Conservation (phyloP, 1,139 yeast genomes). For the Sugiyamaella castrensis region DNA sequence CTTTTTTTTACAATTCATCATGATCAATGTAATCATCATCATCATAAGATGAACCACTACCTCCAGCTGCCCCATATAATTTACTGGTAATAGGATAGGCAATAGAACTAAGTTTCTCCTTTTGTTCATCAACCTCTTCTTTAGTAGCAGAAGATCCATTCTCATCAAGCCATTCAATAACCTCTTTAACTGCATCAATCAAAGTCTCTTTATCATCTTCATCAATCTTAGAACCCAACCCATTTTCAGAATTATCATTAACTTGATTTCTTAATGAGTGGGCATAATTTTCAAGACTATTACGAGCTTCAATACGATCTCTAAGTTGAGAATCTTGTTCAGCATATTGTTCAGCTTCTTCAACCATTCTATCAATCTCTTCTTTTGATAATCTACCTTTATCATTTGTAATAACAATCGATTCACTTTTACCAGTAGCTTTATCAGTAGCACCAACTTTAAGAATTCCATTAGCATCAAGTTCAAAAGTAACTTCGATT, state of each 20-base stretch:
- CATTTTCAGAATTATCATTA: conserved; percentile 57
- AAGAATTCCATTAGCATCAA: conserved; percentile 93
- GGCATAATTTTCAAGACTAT: conserved; percentile 84
- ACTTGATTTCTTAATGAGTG: conserved; percentile 79
- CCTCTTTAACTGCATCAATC: conserved; percentile 83
- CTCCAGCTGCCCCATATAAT: conserved; percentile 67
- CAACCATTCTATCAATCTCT: conserved; percentile 91
- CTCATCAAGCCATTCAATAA: conserved; percentile 85
- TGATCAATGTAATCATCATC: conserved; percentile 55
- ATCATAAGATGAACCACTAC: conserved; percentile 43
- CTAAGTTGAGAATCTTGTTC: conserved; percentile 81
- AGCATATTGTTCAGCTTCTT: conserved; percentile 89
- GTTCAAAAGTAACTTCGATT: conserved; percentile 91
- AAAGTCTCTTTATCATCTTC: conserved; percentile 92
- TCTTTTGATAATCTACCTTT: conserved; percentile 94
- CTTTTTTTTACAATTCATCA: conserved; percentile 54
- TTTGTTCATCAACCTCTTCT: conserved; percentile 93
- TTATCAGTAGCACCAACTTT: conserved; percentile 92
- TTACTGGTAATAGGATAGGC: conserved; percentile 94
- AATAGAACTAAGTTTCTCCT: conserved; percentile 74
- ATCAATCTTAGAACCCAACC: conserved; percentile 71
- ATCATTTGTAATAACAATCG: conserved; percentile 93
- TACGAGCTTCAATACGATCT: conserved; percentile 81
- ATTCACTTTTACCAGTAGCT: conserved; percentile 95
- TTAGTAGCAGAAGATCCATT: conserved; percentile 82